Base-by-base conservation (phyloP, 345 rosid genomes). In the Cardiospermum halicacabum region DNA sequence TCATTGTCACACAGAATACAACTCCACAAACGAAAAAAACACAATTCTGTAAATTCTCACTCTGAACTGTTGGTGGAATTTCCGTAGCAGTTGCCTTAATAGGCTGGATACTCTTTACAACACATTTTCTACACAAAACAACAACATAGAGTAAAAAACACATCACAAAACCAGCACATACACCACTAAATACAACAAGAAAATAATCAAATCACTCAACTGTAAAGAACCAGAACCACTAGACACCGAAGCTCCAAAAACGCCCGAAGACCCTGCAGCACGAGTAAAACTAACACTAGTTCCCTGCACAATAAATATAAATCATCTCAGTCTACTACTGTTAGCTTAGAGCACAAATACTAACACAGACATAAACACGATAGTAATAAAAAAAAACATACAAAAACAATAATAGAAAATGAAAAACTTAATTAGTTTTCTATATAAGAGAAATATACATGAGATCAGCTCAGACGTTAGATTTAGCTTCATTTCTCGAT, bases 21-120 rank as follows among this genome's bases (percentile, higher is more conserved):
- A 2, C 40, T 13, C 16, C 16, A 32, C 24, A 13, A 30, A 5
- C 36, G 11, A 16, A n/a, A 3, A 4, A 51, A 51, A 64, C 0
- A 27, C 5, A 11, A 51, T 34, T 49, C 11, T 5, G 1, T 34
- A 6, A 4, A 58, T 64, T 67, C 95, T 79, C 72, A 94, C 99
- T 78, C 55, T 60, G 81, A 65, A 87, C 68, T 10, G 78, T 67
- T 8, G 89, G 76, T 59, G 96, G 99, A 36, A 78, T 69, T 76
- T 81, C 81, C 0, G 92, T 85, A 43, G 96, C 99, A 1, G 91
- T 87, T 66, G 97, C 96, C 80, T 75, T 81, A 80, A 87, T 71
- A 25, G 93, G 87, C 57, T 80, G 91, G 56, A 83, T 64, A 55
- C 68, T 73, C 73, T 72, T 70, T 18, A 60, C 72, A 43, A 51